phyloP scores from a whole-genome alignment of 2,329 filamentous ascomycete species.

The Neofusicoccum kwambonambiense region DNA sequence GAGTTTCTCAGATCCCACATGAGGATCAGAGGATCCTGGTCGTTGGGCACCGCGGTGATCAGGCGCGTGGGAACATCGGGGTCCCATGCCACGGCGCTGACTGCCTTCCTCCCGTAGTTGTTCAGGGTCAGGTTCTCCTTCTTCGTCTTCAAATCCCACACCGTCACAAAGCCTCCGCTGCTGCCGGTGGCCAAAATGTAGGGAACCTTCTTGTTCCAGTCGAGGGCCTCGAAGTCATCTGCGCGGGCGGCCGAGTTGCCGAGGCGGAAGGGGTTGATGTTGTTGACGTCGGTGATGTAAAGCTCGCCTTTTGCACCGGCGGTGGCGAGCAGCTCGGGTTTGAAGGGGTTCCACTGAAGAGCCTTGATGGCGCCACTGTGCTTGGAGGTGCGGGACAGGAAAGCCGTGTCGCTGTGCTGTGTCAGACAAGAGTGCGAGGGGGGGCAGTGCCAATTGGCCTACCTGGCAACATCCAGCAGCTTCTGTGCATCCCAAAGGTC shows the following conservation, averaged over 20 bases:
- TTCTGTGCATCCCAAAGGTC: constrained; percentile 90
- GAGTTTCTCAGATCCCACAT: constrained; percentile 96
- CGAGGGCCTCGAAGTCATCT: constrained; percentile 92
- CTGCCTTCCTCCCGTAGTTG: constrained; percentile 81
- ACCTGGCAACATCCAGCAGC: constrained; percentile 55
- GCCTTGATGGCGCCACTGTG: constrained; percentile 92
- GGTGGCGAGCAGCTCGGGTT: constrained; percentile 86
- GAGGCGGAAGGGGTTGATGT: constrained; percentile 84
- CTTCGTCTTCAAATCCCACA: constrained; percentile 98
- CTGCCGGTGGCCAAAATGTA: constrained; percentile 96
- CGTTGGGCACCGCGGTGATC: constrained; percentile 85
- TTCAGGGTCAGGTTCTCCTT: constrained; percentile 96
- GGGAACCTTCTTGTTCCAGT: constrained; percentile 97
- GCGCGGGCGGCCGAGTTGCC: constrained; percentile 85
- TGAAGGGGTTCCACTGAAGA: constrained; percentile 92
- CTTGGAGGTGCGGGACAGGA: constrained; percentile 82
- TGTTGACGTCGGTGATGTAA: constrained; percentile 92
- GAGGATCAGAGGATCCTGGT: constrained; percentile 82
- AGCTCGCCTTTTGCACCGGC: constrained; percentile 94
- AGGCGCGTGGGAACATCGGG: constrained; percentile 91
- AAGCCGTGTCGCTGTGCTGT: constrained; percentile 58
- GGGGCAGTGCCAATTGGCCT: not conserved
- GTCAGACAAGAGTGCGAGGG: constrained; percentile 27
- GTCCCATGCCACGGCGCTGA: constrained; percentile 96
- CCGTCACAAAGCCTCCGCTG: constrained; percentile 89